phyloP scores from a whole-genome alignment of 768 basidiomycete genomes.

The Mycena metata region DNA sequence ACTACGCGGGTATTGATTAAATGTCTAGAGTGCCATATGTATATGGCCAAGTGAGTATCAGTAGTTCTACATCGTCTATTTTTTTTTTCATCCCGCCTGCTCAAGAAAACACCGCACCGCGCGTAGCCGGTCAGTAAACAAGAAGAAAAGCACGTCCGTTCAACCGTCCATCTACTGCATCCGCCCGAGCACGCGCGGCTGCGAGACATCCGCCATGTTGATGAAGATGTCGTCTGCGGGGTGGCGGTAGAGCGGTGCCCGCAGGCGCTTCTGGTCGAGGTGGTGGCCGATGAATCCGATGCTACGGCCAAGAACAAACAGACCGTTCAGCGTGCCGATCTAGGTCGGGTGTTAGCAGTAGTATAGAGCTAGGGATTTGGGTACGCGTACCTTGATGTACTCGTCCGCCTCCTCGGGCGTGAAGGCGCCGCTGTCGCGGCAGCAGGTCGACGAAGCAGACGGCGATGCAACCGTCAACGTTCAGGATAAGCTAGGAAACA shows the following conservation, averaged over 20 bases:
- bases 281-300: constrained; percentile 98
- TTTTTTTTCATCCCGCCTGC: neutral
- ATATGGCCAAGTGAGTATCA: constrained; percentile 6
- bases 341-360: neutral
- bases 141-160: neutral
- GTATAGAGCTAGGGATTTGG: no score
- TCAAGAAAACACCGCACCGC: neutral
- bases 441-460: constrained; percentile 97
- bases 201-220: constrained; percentile 89
- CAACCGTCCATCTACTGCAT: constrained; percentile 48
- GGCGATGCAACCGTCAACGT: constrained; percentile 96
- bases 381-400: constrained; percentile 81
- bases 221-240: constrained; percentile 97
- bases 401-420: constrained; percentile 96
- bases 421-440: constrained; percentile 93
- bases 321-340: constrained; percentile 94
- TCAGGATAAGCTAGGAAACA: constrained; percentile 81
- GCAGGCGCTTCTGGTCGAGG: constrained; percentile 96
- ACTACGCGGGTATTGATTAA: constrained; percentile 2
- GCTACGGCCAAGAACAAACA: constrained; percentile 97
- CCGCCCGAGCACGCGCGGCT: constrained; percentile 82
- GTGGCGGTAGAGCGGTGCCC: constrained; percentile 93
- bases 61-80: constrained; percentile 19
- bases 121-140: neutral
- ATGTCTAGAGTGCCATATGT: neutral